Evolutionary conservation across 2,329 filamentous ascomycete species (phyloP), one percentile per base, ranked within the genome.

Genomic region (Diaporthe eres): DNA sequence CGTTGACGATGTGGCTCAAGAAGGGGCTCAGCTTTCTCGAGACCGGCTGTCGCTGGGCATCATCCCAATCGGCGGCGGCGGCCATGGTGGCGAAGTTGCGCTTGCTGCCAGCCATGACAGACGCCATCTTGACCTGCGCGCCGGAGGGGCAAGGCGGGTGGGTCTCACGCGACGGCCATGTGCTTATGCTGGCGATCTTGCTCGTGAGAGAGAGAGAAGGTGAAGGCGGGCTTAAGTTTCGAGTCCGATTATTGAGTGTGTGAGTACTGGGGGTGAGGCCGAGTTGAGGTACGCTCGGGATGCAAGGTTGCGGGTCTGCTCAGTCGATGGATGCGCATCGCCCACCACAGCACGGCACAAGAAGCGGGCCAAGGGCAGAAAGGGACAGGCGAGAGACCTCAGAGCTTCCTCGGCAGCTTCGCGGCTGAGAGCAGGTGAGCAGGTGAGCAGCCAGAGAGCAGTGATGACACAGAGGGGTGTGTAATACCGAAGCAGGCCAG

Each of bases 61-160:
- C 55, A 17, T 77, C 76, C 77, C 75, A 76, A 4, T 75, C 55
- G 34, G 72, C 58, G 47, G 77, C 78, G 25, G 71, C 58, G 42
- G 77, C 78, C 77, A 80, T 79, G 28, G 76, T 60, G 25, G 80
- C 75, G 58, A 80, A 80, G 65, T 77, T 77, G 53, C 80, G 80
- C 77, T 81, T 81, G 60, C 78, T 73, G 58, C 80, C 80, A 7
- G 78, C 75, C 37, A 77, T 51, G n/a, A 71, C 68, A 28, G 77
- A 77, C 2, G 77, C 74, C 78, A 80, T 81, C 37, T 76, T 55
- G 57, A 74, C 61, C 67, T 58, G 60, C 42, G 37, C 47, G 72
- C 12, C 55, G 8, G 53, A 39, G 28, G 67, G 58, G 28, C 58
- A 51, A 25, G 55, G 37, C 25, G 22, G 22, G n/a, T 9, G 61